These are phyloP conservation scores for Coriaria nepalensis DNA, from an alignment of 306 rosid genomes.

Conservation along the genomic window DNA sequence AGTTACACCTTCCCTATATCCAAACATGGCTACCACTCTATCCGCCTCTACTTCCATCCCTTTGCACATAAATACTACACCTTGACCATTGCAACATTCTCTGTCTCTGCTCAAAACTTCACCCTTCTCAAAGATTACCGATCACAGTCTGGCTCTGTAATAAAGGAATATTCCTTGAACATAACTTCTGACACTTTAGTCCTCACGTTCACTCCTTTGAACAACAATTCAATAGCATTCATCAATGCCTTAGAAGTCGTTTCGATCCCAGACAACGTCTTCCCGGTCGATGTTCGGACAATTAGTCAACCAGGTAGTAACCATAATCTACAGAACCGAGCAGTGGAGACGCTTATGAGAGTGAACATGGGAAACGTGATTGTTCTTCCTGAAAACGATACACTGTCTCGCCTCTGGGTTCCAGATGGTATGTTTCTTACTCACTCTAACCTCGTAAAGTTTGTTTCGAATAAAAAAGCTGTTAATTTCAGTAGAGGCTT, in stretches of 20 bases:
- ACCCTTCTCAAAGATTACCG: constrained; percentile 35
- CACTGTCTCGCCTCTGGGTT: constrained; percentile 43
- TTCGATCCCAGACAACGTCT: constrained; percentile 33
- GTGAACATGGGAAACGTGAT: constrained; percentile 52
- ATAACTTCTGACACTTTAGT: constrained; percentile 25
- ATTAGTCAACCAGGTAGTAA: constrained; percentile 16
- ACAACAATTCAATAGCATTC: constrained; percentile 37
- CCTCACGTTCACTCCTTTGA: constrained; percentile 41
- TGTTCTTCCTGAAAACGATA: constrained; percentile 31
- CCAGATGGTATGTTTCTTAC: constrained; percentile 28
- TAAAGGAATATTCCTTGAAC: constrained; percentile 44
- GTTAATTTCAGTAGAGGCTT: constrained; percentile 20
- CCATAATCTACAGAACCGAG: constrained; percentile 20
- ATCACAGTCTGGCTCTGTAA: constrained; percentile 7
- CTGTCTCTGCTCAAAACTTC: constrained; percentile 48
- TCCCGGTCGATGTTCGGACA: constrained; percentile 22
- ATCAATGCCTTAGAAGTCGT: constrained; percentile 56
- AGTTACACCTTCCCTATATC: constrained; percentile 38
- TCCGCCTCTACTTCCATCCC: constrained; percentile 55
- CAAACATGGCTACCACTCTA: constrained; percentile 43
- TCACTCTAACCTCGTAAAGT: constrained; percentile 10
- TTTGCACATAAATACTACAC: constrained; percentile 20
- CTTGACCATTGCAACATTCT: constrained; percentile 43
- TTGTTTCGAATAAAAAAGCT: constrained; percentile 21
- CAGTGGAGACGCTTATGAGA: constrained; percentile 44